phyloP scores from a whole-genome alignment of 495 filamentous ascomycete genomes.

The Lepidopterella palustris region DNA sequence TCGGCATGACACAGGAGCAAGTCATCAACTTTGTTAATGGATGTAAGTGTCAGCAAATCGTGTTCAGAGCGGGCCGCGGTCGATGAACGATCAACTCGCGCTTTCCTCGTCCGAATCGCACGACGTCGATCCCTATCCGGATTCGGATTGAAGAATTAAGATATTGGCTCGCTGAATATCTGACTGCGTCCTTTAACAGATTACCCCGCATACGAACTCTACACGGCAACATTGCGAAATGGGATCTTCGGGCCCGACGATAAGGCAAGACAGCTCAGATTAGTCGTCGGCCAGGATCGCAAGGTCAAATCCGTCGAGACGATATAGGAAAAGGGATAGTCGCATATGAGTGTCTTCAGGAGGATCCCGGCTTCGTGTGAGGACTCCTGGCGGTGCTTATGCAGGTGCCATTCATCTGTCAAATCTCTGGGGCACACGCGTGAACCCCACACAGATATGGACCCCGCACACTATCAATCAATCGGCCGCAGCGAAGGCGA shows the following conservation, averaged over 20 bases:
- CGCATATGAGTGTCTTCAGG: background rate
- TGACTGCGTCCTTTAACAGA: conserved; percentile 36
- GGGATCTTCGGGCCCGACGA: conserved; percentile 30
- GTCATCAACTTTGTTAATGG: conserved; percentile 61
- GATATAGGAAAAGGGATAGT: conserved; percentile 9
- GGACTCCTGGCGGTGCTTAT: too few species aligned
- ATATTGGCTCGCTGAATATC: background rate
- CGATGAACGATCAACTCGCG: too few species aligned
- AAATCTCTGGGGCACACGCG: background rate
- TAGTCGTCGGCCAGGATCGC: conserved; percentile 34
- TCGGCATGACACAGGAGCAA: conserved; percentile 71
- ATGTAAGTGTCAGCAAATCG: conserved; percentile 43
- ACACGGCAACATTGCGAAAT: conserved; percentile 28
- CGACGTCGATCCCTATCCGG: background rate
- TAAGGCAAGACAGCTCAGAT: conserved; percentile 29
- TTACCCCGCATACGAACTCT: conserved; percentile 54
- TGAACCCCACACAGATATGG: too few species aligned
- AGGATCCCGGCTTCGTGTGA: too few species aligned
- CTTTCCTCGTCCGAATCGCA: background rate
- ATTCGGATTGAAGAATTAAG: background rate
- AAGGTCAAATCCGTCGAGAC: conserved; percentile 27
- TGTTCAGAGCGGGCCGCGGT: too few species aligned
- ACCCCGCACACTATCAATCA: background rate
- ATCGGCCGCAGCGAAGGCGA: background rate
- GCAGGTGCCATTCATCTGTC: background rate